Evolutionary conservation across 768 basidiomycete genomes (phyloP).

Genomic region (Tulasnella sp.): DNA sequence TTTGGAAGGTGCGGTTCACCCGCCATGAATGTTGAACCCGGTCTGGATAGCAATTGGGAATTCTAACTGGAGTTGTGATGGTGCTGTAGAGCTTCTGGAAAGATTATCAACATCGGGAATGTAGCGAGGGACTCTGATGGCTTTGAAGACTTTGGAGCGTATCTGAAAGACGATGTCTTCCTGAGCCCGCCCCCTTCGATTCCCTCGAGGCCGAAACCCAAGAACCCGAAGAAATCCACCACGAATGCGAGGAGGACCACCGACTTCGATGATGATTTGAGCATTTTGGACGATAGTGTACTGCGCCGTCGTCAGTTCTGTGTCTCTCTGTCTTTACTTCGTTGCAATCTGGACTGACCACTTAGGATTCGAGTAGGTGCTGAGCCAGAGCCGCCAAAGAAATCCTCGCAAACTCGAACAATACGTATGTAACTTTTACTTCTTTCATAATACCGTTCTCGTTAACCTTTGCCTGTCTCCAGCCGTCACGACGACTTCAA

Average conservation of each 20-base stretch:
- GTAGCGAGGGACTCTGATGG: slow-evolving; percentile 17
- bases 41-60: not conserved
- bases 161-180: slow-evolving; percentile 13
- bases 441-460: not conserved
- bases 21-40: not conserved
- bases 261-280: not conserved
- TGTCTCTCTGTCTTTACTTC: not conserved
- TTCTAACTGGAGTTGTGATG: not conserved
- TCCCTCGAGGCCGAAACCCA: slow-evolving; percentile 3
- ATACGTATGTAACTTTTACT: not conserved
- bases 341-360: slow-evolving; percentile 5
- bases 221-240: not conserved
- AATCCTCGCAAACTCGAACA: not conserved
- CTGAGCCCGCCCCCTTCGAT: slow-evolving; percentile 9
- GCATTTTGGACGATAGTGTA: not conserved
- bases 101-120: slow-evolving; percentile 13
- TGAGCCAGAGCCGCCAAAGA: not conserved
- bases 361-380: not conserved
- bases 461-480: not conserved
- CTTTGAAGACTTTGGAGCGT: slow-evolving; percentile 22
- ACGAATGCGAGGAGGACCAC: not conserved
- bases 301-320: not conserved
- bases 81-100: slow-evolving; percentile 14
- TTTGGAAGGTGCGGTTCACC: slow-evolving; percentile 1
- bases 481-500: not conserved